Evolutionary conservation across 768 basidiomycete species (phyloP).

Genomic region (Tylopilus subfusipes): DNA sequence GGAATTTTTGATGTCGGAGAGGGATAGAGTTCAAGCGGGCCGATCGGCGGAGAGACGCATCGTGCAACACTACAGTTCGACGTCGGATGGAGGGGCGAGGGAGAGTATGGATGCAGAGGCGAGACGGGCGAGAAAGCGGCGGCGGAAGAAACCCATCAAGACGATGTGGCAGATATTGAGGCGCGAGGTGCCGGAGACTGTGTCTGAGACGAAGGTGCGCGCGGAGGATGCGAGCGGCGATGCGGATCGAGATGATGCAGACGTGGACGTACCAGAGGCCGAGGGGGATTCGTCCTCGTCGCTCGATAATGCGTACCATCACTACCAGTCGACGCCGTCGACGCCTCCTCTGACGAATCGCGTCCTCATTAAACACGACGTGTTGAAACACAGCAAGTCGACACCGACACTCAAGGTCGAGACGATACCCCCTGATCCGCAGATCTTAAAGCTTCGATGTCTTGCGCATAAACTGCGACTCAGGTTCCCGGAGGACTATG

Average conservation of each 20-base stretch:
- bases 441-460: constrained; percentile 47
- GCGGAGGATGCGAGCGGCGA: constrained; percentile 26
- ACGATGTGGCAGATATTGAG: constrained; percentile 29
- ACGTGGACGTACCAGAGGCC: constrained; percentile 9
- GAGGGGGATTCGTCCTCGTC: constrained; percentile 32
- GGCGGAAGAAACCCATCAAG: constrained; percentile 35
- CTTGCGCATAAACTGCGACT: constrained; percentile 55
- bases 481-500: constrained; percentile 52
- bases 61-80: constrained; percentile 29
- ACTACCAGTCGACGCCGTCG: constrained; percentile 28
- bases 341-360: constrained; percentile 29
- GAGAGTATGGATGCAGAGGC: constrained; percentile 37
- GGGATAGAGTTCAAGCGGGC: constrained; percentile 52
- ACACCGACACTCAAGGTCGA: constrained; percentile 43
- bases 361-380: constrained; percentile 18
- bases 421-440: constrained; percentile 43
- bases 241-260: constrained; percentile 24
- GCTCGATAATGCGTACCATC: constrained; percentile 15
- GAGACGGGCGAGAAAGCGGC: constrained; percentile 38
- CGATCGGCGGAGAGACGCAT: constrained; percentile 28
- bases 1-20: constrained; percentile 71
- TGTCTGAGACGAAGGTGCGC: constrained; percentile 23
- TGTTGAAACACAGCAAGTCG: constrained; percentile 43
- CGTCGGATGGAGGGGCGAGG: constrained; percentile 37
- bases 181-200: constrained; percentile 18